Conservation (phyloP, 2,329 filamentous ascomycete genomes). For the Tolypocladium cylindrosporum region DNA sequence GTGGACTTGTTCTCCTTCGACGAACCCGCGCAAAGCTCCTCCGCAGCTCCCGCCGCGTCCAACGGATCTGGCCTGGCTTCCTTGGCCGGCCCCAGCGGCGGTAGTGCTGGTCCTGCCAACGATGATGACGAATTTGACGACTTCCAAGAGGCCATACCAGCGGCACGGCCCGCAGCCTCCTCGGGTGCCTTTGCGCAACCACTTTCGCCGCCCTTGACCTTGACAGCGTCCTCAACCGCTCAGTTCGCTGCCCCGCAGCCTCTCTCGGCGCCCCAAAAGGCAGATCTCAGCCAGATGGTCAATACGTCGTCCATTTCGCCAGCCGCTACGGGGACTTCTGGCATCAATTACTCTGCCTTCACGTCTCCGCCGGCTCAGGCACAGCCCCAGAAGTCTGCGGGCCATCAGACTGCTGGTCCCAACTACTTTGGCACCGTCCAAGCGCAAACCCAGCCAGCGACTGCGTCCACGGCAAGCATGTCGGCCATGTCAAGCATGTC, state of each 20-base stretch:
- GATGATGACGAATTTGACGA: constrained; percentile 95
- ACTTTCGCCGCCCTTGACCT: constrained; percentile 36
- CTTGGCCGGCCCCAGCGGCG: constrained; percentile 19
- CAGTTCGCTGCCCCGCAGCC: constrained; percentile 79
- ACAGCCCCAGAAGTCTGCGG: constrained; percentile 44
- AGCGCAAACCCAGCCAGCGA: constrained; percentile 19
- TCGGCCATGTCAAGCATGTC: constrained; percentile 19
- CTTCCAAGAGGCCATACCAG: constrained; percentile 77
- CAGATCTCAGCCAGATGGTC: constrained; percentile 70
- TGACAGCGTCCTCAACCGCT: constrained; percentile 42
- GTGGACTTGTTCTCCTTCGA: constrained; percentile 91
- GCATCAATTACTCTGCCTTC: constrained; percentile 56
- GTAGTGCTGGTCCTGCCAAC: constrained; percentile 21
- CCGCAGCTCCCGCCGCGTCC: constrained; percentile 33
- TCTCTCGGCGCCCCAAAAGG: constrained; percentile 70
- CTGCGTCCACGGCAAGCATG: constrained; percentile 15
- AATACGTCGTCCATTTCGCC: constrained; percentile 75
- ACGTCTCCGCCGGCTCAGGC: constrained; percentile 26
- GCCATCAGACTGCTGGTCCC: constrained; percentile 68
- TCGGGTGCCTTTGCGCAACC: constrained; percentile 24
- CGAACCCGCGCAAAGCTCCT: constrained; percentile 49
- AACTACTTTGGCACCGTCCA: constrained; percentile 93
- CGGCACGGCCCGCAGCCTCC: constrained; percentile 35
- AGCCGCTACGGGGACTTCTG: constrained; percentile 44
- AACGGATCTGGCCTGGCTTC: constrained; percentile 36